Evolutionary conservation across 768 basidiomycete genomes (phyloP), one percentile per base, ranked within the genome.

Genomic region (Hemileccinum impolitum): DNA sequence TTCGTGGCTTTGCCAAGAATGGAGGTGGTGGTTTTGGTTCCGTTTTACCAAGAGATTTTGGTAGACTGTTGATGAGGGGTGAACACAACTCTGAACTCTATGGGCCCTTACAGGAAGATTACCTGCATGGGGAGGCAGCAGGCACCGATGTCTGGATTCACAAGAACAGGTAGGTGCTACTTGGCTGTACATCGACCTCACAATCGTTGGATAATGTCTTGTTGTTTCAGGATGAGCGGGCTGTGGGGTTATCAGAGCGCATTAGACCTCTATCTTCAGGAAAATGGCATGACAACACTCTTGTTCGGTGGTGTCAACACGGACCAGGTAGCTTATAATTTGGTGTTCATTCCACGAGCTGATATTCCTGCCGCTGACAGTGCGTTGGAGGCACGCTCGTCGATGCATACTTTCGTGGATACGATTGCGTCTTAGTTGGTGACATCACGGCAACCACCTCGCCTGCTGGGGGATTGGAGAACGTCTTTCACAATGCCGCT

Each of bases 71-170:
- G 53, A 84, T 86, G 81, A 72, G 83, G 46, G 82, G 68, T 40
- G 73, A 71, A 41, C 71, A 66, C 48, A 85, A 85, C 61, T 72
- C 82, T 3, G 77, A 78, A 34, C 67, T 85, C 42, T 85, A 86
- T 65, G 82, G 79, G 1, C 82, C 82, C 9, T 69, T 87, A 30
- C 82, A 85, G 52, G 68, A 65, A 0, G 73, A 78, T 52, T 85
- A 75, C 56, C 39, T 77, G 45, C 70, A 75, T 43, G 84, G 83
- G 15, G 66, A 72, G 51, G 66, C 74, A 12, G 67, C 63, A 6
- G 82, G 82, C 1, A 82, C 80, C 10, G 84, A 87, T 63, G 73
- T 83, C 52, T 85, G 83, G 83, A 80, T 86, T 43, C 79, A 85
- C 63, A 87, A 85, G 65, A 86, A 85, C 63, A 69, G 83, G 82